These are phyloP conservation scores for Petunia axillaris DNA, from an alignment of 257 asterid genomes.

Conservation along the genomic window DNA sequence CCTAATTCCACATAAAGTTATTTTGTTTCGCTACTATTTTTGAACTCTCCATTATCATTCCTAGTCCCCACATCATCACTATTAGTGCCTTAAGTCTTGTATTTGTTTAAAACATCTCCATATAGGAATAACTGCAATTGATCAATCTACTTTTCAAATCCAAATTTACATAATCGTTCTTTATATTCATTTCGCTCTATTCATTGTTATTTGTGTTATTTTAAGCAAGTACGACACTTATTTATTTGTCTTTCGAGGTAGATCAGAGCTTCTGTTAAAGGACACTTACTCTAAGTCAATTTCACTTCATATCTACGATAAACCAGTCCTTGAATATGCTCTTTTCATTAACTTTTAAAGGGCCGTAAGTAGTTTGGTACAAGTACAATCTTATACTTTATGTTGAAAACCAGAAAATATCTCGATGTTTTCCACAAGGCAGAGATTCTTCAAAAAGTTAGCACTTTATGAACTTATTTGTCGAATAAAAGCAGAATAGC, in stretches of 20 bases:
- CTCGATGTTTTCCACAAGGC: background rate
- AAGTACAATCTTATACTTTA: slow-evolving; percentile 10
- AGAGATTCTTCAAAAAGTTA: background rate
- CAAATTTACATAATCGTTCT: too few relatives aligned
- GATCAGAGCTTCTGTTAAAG: too few relatives aligned
- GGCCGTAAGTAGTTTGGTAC: background rate
- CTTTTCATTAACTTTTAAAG: background rate
- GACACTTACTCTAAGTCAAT: too few relatives aligned
- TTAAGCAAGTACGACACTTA: too few relatives aligned
- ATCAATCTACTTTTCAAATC: too few relatives aligned
- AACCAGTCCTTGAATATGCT: background rate
- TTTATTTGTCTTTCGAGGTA: too few relatives aligned
- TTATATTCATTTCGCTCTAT: too few relatives aligned
- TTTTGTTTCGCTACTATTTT: slow-evolving; percentile 9
- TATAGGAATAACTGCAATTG: too few relatives aligned
- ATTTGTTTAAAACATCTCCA: too few relatives aligned
- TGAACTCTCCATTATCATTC: background rate
- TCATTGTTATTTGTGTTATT: too few relatives aligned
- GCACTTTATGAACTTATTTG: background rate
- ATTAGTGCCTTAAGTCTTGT: background rate
- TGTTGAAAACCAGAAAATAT: background rate
- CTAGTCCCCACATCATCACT: slow-evolving; percentile 14
- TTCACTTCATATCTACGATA: too few relatives aligned
- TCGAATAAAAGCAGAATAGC: slow-evolving; percentile 16
- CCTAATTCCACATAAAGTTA: background rate